Base-by-base conservation (phyloP, 2,329 filamentous ascomycete species). In the Tolypocladium endophyticum region DNA sequence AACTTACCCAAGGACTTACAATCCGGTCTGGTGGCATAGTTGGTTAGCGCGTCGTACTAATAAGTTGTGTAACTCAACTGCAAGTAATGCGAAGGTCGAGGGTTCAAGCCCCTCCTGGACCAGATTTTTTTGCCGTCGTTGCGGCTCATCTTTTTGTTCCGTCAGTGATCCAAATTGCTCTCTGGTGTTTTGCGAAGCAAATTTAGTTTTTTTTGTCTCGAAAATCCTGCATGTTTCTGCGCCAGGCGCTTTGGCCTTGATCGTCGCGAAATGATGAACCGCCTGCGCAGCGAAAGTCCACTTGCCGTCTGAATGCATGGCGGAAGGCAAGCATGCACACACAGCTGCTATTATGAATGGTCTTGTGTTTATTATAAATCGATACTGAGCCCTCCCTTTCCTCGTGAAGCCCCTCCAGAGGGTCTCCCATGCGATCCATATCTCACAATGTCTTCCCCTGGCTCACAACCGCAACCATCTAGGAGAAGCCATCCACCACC, bases 291-390 rank as follows among this genome's bases (percentile, higher is more conserved):
- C n/a, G n/a, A n/a, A n/a, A n/a, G n/a, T n/a, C n/a, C n/a, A n/a
- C n/a, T n/a, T n/a, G n/a, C n/a, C n/a, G n/a, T n/a, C n/a, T n/a
- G n/a, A n/a, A n/a, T n/a, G n/a, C n/a, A n/a, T n/a, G n/a, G n/a
- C n/a, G n/a, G n/a, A n/a, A n/a, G n/a, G n/a, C n/a, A 7, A 20
- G 20, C 50, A 23, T 18, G 14, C 4, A 5, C 8, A 47, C 14
- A 35, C 14, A 33, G 30, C 20, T 53, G 30, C 30, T 9, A 23
- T 23, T 54, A 20, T 35, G 50, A 23, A 56, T 45, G 43, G 53
- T 57, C 55, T 50, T 61, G 47, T 39, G 56, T 59, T 52, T 56
- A 55, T 61, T 58, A 58, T 58, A 59, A 59, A 59, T 55, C 47
- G 57, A 58, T 58, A 56, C 60, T 59, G 52, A 58, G 30, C 53